Evolutionary conservation across 2,329 filamentous ascomycete species (phyloP), one percentile per base, ranked within the genome.

Genomic region (Penicillium sp.): DNA sequence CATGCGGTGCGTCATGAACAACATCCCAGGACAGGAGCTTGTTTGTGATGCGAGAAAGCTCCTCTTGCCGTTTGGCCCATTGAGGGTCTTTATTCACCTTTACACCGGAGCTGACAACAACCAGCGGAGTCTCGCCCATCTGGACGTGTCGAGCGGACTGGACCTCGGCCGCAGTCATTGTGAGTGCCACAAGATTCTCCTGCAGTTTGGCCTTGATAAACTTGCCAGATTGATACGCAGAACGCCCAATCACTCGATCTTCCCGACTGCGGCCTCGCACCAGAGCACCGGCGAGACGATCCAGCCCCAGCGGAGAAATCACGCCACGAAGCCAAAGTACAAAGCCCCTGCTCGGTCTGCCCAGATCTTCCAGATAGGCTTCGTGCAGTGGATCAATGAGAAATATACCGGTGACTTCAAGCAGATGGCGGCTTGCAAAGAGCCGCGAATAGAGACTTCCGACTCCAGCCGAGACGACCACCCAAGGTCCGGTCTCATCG

Each of bases 371-470:
- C 3, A 97, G 80, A 1, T 91, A 77, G 50, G 94, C 87, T 59
- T 98, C 93, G 62, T 97, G 93, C 5, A 94, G 70, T 1, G 87
- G 82, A 56, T 98, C 91, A 52, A 98, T 81, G 52, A 97, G 73
- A 52, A 98, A 77, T 26, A 97, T 71, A 4, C 89, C 91, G 17
- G 76, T 78, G 28, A 97, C 77, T 41, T 87, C 78, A 41, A 77
- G 74, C 33, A 84, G 77, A 59, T 96, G 87, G 11, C 90, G 83
- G 19, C 87, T 84, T 35, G 87, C 86, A 66, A 98, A 96, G 53
- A 98, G 87, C 8, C 91, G 86, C 30, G 85, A 87, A 61, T 96
- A 93, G 35, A 97, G 80, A 38, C 86, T 87, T 9, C 91, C 93
- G 37, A 94, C 79, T 18, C 91, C 91, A 3, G 89, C 86, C 31